Conservation (phyloP, 1,284 basidiomycete species). For the Rhodofomes roseus region DNA sequence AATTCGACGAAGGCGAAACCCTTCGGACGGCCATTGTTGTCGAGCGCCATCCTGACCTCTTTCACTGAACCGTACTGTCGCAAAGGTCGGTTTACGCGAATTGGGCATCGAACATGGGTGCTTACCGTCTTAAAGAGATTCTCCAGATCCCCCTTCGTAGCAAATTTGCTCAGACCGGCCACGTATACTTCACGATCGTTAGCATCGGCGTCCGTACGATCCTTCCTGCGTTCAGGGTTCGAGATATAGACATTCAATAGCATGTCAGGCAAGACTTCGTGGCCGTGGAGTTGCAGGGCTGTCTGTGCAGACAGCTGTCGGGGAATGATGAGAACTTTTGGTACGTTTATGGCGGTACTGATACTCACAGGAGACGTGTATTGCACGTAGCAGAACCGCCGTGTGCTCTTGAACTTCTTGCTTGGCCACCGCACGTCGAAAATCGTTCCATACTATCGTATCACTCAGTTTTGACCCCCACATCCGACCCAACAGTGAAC, state of each 20-base stretch:
- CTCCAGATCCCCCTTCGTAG: constrained; percentile 69
- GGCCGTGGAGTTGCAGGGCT: constrained; percentile 76
- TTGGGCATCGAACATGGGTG: neutral
- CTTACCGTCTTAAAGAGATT: constrained; percentile 73
- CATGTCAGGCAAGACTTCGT: constrained; percentile 66
- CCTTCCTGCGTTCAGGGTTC: constrained; percentile 86
- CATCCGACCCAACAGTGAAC: neutral
- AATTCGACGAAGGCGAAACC: constrained; percentile 97
- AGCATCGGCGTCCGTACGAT: constrained; percentile 81
- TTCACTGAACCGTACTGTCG: constrained; percentile 77
- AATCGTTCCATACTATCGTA: constrained; percentile 75
- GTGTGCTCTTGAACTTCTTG: constrained; percentile 87
- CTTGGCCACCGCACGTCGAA: constrained; percentile 98
- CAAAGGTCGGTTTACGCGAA: neutral
- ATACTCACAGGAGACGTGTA: constrained; percentile 74
- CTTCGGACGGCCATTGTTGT: constrained; percentile 68
- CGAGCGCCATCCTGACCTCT: constrained; percentile 74
- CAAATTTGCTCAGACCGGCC: constrained; percentile 76
- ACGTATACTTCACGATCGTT: constrained; percentile 85
- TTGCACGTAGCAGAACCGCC: constrained; percentile 95
- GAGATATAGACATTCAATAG: constrained; percentile 83
- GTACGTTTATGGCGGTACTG: neutral
- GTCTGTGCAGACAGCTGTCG: constrained; percentile 66
- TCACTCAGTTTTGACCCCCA: neutral
- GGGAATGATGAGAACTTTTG: neutral